A percentile compares a stretch with the other conserved stretches of the same genome.
Evolutionary conservation across 306 rosid genomes (phyloP).

Genomic region (Oxytropis ochrocephala): DNA sequence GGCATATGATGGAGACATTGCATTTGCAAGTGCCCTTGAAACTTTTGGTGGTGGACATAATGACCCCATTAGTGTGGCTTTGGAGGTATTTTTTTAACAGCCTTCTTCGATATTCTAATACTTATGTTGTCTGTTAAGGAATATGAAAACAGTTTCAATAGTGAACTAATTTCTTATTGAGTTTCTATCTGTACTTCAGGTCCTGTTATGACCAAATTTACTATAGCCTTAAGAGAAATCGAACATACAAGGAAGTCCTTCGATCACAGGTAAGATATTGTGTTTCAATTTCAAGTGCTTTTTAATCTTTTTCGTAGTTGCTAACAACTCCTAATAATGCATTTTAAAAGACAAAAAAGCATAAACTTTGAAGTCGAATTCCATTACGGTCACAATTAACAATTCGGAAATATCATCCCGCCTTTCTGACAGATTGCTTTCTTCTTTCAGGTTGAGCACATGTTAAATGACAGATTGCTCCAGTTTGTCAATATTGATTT

Average conservation of each 20-base stretch:
- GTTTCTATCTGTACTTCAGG: constrained; percentile 42
- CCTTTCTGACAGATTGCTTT: constrained; percentile 26
- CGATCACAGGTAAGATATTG: constrained; percentile 79
- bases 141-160: background rate
- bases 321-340: constrained; percentile 9
- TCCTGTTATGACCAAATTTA: constrained; percentile 98
- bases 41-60: constrained; percentile 98
- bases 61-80: constrained; percentile 98
- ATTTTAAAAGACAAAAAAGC: background rate
- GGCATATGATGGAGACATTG: constrained; percentile 97
- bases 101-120: background rate
- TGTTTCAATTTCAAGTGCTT: background rate
- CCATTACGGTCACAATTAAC: constrained; percentile 1
- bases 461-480: constrained; percentile 94
- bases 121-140: background rate
- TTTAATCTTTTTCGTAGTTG: background rate
- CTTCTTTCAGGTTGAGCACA: constrained; percentile 79
- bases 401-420: constrained; percentile 4
- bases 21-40: constrained; percentile 97
- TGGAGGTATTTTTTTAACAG: constrained; percentile 90
- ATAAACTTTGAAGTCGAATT: background rate
- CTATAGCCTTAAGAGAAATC: constrained; percentile 95
- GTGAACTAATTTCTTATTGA: constrained; percentile 17
- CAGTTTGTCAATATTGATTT: constrained; percentile 92
- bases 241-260: constrained; percentile 99